Evolutionary conservation across 2,329 filamentous ascomycete species (phyloP), one percentile per base, ranked within the genome.

Genomic region (Claviceps capensis): DNA sequence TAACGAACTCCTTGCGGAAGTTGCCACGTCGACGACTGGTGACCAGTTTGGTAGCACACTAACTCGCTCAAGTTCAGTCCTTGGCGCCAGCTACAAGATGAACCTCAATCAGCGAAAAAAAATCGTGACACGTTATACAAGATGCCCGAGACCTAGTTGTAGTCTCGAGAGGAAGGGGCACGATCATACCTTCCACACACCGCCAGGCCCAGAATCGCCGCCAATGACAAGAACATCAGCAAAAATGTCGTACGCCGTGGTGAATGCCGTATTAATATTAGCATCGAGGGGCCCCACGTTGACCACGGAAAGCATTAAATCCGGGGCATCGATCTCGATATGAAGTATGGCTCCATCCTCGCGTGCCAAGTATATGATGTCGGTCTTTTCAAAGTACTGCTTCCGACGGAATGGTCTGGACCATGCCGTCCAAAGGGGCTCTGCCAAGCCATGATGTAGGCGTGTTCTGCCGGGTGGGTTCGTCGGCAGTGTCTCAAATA

Each of bases 341-440:
- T 85, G 86, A 51, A 83, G 78, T 9, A 96, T 76, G 48, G 83
- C 72, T 3, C 93, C 93, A 62, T 97, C 91, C 67, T 97, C 91
- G 51, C 90, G 81, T 11, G 85, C 86, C 16, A 98, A 71, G 62
- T 93, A 95, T 48, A 97, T 81, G 54, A 84, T 81, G 61, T 97
- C 93, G 38, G 82, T 81, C 17, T 72, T 75, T 51, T 77, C 70
- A 50, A 78, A 77, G 57, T 83, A 85, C 13, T 72, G 68, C 54
- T 76, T 76, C 23, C 81, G 76, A 7, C 91, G 82, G 54, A 81
- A 77, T 2, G 89, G 86, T 54, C 87, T 79, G 30, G 88, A 81
- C 90, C 91, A 98, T 23, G 85, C 81, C 3, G 85, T 85, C 86
- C 89, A 96, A 3, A 87, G 66, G 1, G 85, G 85, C 41, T 55